Evolutionary conservation across 805 yeast species (phyloP).

Genomic region (Saturnispora mendoncae): DNA sequence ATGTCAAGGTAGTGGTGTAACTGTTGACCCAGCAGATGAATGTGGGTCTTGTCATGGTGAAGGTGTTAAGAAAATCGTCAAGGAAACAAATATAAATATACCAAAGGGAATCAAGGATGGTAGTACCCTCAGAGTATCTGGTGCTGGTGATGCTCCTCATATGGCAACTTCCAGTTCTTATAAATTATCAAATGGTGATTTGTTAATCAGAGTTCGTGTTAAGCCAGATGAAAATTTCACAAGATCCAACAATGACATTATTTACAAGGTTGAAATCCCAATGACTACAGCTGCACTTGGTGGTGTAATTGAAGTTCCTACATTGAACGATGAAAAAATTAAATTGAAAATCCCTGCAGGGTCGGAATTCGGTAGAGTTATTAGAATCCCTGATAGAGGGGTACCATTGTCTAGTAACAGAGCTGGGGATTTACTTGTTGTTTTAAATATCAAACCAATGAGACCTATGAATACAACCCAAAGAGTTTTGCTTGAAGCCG

Average conservation of each 20-base stretch:
- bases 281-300: constrained; percentile 97
- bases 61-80: constrained; percentile 64
- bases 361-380: constrained; percentile 64
- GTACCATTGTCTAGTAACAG: constrained; percentile 53
- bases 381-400: constrained; percentile 80
- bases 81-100: constrained; percentile 70
- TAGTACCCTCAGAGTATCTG: constrained; percentile 70
- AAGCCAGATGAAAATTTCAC: constrained; percentile 63
- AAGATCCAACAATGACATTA: constrained; percentile 57
- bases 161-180: constrained; percentile 66
- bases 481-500: constrained; percentile 81
- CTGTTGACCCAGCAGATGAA: constrained; percentile 54
- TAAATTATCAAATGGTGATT: constrained; percentile 71
- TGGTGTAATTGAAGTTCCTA: constrained; percentile 85
- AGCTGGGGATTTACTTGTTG: constrained; percentile 77
- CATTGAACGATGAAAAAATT: constrained; percentile 63
- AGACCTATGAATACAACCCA: constrained; percentile 78
- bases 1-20: constrained; percentile 87
- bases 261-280: constrained; percentile 60
- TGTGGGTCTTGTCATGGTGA: constrained; percentile 83
- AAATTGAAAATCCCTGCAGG: constrained; percentile 79
- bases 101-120: constrained; percentile 90
- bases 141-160: constrained; percentile 86
- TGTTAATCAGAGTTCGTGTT: constrained; percentile 73
- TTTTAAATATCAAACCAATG: constrained; percentile 59